Conservation (phyloP, 257 asterid genomes). For the Solanum bukasovii region DNA sequence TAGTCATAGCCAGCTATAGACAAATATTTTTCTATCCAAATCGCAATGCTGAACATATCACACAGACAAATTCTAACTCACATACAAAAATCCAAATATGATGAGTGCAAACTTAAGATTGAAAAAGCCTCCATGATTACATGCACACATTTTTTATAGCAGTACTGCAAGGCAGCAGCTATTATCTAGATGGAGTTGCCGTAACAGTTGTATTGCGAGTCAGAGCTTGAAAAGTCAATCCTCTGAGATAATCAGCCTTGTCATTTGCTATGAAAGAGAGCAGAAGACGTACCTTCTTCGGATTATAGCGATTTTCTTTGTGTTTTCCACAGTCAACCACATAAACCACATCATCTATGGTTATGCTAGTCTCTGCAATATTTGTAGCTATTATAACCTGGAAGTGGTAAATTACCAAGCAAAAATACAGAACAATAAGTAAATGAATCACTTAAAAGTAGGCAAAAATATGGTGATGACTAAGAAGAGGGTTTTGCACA, state of each 20-base stretch:
- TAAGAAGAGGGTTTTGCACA: neutral
- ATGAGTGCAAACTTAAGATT: neutral
- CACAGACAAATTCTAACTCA: neutral
- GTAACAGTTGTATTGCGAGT: neutral
- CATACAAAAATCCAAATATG: neutral
- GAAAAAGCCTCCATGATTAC: neutral
- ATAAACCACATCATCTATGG: slow-evolving; percentile 90
- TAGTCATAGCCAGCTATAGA: neutral
- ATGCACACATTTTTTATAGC: neutral
- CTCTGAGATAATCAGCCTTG: neutral
- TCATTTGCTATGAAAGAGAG: neutral
- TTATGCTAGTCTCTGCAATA: slow-evolving; percentile 98
- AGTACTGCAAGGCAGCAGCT: neutral
- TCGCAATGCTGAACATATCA: neutral
- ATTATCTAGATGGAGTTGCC: neutral
- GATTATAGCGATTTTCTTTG: slow-evolving; percentile 91
- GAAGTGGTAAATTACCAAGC: neutral
- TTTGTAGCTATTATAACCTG: slow-evolving; percentile 95
- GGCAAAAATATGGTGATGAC: neutral
- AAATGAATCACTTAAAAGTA: neutral
- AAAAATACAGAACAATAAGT: neutral
- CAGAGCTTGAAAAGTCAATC: neutral
- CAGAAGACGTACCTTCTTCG: slow-evolving; percentile 54
- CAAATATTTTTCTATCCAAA: neutral
- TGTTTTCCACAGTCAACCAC: slow-evolving; percentile 96